Evolutionary conservation across 2,329 filamentous ascomycete species (phyloP).

Genomic region (Pseudogymnoascus sp.): DNA sequence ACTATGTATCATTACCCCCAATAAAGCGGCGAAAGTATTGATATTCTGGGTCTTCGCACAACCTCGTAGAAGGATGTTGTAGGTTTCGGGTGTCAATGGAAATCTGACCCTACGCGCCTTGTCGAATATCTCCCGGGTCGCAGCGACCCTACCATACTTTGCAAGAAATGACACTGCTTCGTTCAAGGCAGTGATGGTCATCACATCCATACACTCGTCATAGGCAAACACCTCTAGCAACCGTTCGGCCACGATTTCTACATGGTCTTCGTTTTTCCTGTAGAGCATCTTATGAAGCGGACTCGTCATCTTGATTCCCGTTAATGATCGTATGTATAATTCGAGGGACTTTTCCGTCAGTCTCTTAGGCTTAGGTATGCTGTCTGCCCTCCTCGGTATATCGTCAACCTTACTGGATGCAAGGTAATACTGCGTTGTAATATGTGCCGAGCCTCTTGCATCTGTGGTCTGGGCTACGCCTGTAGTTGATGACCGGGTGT

Average conservation of each 20-base stretch:
- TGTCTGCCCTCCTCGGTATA: conserved; percentile 4
- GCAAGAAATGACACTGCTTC: conserved; percentile 5
- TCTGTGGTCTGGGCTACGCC: neutral
- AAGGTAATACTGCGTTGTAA: neutral
- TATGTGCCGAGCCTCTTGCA: neutral
- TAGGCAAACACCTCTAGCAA: neutral
- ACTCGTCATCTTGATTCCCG: conserved; percentile 8
- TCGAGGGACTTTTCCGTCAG: neutral
- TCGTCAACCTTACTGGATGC: neutral
- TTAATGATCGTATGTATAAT: conserved; percentile 2
- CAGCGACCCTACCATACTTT: neutral
- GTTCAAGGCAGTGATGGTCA: neutral
- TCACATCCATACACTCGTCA: neutral
- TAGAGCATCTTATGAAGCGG: conserved; percentile 8
- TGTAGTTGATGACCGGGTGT: neutral
- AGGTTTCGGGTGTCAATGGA: neutral
- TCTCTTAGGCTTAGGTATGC: neutral
- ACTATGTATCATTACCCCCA: neutral
- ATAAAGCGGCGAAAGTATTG: neutral
- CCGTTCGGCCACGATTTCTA: neutral
- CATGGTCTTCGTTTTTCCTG: neutral
- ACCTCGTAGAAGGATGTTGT: conserved; percentile 5
- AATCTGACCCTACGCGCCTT: neutral
- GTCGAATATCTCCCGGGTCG: conserved; percentile 1
- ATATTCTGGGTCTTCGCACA: conserved; percentile 5